Evolutionary conservation across 2,329 filamentous ascomycete genomes (phyloP).

Genomic region (Penicillium sclerotiorum): DNA sequence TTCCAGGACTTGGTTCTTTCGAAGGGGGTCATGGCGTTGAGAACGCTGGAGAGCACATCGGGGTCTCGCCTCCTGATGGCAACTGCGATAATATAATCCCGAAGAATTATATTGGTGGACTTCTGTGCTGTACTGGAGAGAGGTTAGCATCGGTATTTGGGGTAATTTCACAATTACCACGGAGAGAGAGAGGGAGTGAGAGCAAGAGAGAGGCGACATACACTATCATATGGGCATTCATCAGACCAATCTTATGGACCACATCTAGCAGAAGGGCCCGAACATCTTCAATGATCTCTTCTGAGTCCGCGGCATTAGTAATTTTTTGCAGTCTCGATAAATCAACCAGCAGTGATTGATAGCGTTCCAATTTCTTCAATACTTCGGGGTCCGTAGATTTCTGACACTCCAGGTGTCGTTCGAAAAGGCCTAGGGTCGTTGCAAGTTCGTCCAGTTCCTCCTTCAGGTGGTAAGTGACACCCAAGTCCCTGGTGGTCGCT

Average conservation of each 20-base stretch:
- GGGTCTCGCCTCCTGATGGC: constrained; percentile 5
- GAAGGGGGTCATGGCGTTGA: constrained; percentile 1
- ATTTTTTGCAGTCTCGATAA: constrained; percentile 14
- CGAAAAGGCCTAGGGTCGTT: neutral
- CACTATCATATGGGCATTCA: constrained; percentile 23
- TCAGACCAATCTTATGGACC: constrained; percentile 17
- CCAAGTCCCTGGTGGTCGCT: neutral
- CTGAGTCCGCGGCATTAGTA: neutral
- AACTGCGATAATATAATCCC: constrained; percentile 11
- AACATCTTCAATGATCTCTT: constrained; percentile 13
- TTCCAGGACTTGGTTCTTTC: constrained; percentile 13
- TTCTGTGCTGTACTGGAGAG: constrained; percentile 16
- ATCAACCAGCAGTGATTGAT: constrained; percentile 13
- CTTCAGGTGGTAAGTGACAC: neutral
- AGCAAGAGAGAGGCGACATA: constrained; percentile 10
- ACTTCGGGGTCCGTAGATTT: neutral
- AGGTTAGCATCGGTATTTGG: neutral
- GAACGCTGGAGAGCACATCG: constrained; percentile 2
- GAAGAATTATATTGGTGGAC: constrained; percentile 10
- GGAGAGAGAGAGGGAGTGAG: too few relatives aligned
- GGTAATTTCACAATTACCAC: neutral
- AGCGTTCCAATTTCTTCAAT: constrained; percentile 11
- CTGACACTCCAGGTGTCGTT: neutral
- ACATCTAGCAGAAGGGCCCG: constrained; percentile 15
- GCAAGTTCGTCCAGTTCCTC: neutral